Percentiles rank a stretch among this genome's conserved stretches.
These are phyloP conservation scores for Tremella fuciformis DNA, from an alignment of 768 basidiomycete species.

Conservation along the genomic window DNA sequence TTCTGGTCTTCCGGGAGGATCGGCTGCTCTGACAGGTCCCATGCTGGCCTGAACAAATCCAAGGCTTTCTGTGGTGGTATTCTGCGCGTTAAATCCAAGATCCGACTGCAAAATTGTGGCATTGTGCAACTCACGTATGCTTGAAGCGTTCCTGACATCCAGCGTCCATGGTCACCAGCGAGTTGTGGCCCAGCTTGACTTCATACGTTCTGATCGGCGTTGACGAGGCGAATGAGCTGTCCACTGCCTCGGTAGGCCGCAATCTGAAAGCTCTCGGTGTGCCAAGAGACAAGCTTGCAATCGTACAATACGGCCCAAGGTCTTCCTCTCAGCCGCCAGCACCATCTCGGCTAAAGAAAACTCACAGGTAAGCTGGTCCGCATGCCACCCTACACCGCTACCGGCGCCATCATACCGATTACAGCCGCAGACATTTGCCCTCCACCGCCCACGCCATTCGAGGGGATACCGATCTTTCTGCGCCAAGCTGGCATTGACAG, in stretches of 20 bases:
- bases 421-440: slow-evolving; percentile 47
- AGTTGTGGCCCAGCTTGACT: slow-evolving; percentile 48
- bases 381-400: slow-evolving; percentile 51
- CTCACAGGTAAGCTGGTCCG: slow-evolving; percentile 50
- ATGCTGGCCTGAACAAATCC: slow-evolving; percentile 48
- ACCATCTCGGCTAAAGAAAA: neutral
- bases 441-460: slow-evolving; percentile 50
- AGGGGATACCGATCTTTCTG: slow-evolving; percentile 29
- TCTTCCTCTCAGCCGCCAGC: slow-evolving; percentile 23
- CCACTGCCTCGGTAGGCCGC: slow-evolving; percentile 36
- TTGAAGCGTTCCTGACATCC: slow-evolving; percentile 52
- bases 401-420: slow-evolving; percentile 51
- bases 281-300: slow-evolving; percentile 51
- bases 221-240: slow-evolving; percentile 25
- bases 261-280: slow-evolving; percentile 50
- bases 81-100: slow-evolving; percentile 15
- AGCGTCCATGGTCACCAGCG: slow-evolving; percentile 48
- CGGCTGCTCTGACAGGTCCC: slow-evolving; percentile 19
- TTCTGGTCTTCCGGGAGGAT: slow-evolving; percentile 33
- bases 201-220: slow-evolving; percentile 48
- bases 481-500: slow-evolving; percentile 42
- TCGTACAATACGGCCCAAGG: slow-evolving; percentile 52
- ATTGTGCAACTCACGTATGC: slow-evolving; percentile 40
- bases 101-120: neutral
- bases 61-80: slow-evolving; percentile 47